A percentile compares a stretch with the other conserved stretches of the same genome.
These are phyloP conservation scores for Zygnema cylindricum DNA, from an alignment of 139 green algal species.

Conservation along the genomic window DNA sequence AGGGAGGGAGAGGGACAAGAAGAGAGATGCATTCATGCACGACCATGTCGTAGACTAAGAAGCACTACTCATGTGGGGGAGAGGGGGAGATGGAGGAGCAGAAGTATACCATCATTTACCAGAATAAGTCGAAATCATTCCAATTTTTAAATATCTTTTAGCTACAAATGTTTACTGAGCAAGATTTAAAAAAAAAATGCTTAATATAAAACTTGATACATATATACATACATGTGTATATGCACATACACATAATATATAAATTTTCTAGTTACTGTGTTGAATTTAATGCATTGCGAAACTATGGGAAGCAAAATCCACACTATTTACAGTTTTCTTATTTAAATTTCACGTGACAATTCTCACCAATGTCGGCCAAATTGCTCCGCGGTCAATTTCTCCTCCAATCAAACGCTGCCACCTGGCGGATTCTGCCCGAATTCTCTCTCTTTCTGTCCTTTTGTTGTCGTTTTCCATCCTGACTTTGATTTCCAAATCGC, in stretches of 20 bases:
- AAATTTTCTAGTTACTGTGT: background rate
- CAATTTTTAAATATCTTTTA: background rate
- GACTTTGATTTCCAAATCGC: too few species aligned
- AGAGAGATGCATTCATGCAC: conserved; percentile 20
- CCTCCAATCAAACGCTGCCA: background rate
- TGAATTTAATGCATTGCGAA: background rate
- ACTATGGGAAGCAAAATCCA: too few species aligned
- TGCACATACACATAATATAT: background rate
- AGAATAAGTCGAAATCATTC: background rate
- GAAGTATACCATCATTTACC: background rate
- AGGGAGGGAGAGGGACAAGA: background rate
- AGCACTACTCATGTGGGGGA: background rate
- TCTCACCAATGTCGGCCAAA: background rate
- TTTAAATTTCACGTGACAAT: background rate
- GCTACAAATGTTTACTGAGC: background rate
- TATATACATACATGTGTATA: background rate
- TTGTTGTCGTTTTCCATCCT: background rate
- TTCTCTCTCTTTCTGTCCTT: background rate
- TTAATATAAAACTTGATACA: background rate
- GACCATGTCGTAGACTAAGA: background rate
- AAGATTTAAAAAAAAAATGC: too few species aligned
- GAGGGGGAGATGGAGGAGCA: background rate
- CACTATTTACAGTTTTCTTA: background rate
- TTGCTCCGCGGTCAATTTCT: background rate
- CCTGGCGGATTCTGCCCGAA: background rate